Base-by-base conservation (phyloP, 2,329 filamentous ascomycete species). In the Coniochaeta hoffmannii region DNA sequence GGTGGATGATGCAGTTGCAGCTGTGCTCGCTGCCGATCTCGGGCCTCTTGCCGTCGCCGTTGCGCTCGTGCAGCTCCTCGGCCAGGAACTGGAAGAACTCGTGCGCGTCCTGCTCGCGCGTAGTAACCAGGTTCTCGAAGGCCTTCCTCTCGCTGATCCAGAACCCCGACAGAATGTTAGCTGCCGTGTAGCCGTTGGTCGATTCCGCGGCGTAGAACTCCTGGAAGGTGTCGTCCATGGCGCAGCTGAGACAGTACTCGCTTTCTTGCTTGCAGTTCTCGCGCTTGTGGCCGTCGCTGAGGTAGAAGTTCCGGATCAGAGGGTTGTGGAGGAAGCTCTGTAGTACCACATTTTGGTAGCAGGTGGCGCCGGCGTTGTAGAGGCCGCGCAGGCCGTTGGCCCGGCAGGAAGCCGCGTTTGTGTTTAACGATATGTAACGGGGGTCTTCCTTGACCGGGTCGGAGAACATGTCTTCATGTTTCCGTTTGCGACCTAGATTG, bases 321-420 rank as follows among this genome's bases (percentile, higher is more conserved):
- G 93, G 93, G 66, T 97, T 97, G 73, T 97, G 93, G 55, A 97
- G 82, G 63, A 99, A 85, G 56, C 88, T 91, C 70, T 97, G 94
- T 15, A 99, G 78, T 50, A 97, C 91, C 30, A 97, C 93, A 64
- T 94, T 96, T 80, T 97, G 93, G 72, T 97, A 99, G 75, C 93
- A 99, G 11, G 94, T 97, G 57, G 95, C 91, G n/a, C 93, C 94
- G 69, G 96, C 93, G 66, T 97, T 99, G 72, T 96, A 97, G 58
- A 99, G 87, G 31, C 93, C 93, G 34, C 94, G 85, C 36, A 97
- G 82, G 10, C 94, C 93, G 62, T 88, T 91, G 17, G 90, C 91
- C 56, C 89, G 85, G 67, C 93, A 97, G 12, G 90, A 88, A 7
- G 89, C 86, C 56, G 85, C 82, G 28, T 82, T 86, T 12, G 91